Base-by-base conservation (phyloP, 176 grass and related monocot genomes). In the Musa beccarii region DNA sequence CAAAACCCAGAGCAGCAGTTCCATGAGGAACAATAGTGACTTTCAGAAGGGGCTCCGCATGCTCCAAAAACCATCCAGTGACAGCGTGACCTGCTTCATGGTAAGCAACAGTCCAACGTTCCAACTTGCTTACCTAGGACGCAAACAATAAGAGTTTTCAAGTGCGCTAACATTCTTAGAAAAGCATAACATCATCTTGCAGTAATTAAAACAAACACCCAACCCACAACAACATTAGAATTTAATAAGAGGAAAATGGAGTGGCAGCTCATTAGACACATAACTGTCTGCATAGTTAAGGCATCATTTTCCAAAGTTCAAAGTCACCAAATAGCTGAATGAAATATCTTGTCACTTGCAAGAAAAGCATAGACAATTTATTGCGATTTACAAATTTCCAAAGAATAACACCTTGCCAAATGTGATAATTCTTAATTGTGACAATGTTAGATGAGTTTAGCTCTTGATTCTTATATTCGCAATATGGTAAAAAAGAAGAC, bases 11-110 rank as follows among this genome's bases (percentile, higher is more conserved):
- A 84, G 94, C 80, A 63, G 94, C 88, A 26, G 88, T 93, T 79
- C 88, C 90, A 78, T 90, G 88, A 66, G 94, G 94, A 69, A 97
- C 84, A 75, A 97, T 97, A 71, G 94, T 98, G 52, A 98, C 94
- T 81, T 98, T 93, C 53, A 98, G 84, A 1, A 98, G 81, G 50
- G 94, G 90, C 62, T 98, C 90, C 15, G 90, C 90, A 84, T 98
- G 84, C 84, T 98, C 90, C 79, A 98, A 91, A 82, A 98, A 98
- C 88, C 90, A 98, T 79, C 94, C 90, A 76, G 78, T 88, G 78
- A 93, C 94, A 66, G 94, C 94, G 87, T 93, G 94, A 26, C 94
- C 90, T 20, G 94, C 90, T 83, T 98, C 94, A 84, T 98, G 94
- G 74, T 98, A 98, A 17, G 88, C 90, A 83, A 98, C 94, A 54